Base-by-base conservation (phyloP, 805 yeast species). In the Ogataea nonfermentans region DNA sequence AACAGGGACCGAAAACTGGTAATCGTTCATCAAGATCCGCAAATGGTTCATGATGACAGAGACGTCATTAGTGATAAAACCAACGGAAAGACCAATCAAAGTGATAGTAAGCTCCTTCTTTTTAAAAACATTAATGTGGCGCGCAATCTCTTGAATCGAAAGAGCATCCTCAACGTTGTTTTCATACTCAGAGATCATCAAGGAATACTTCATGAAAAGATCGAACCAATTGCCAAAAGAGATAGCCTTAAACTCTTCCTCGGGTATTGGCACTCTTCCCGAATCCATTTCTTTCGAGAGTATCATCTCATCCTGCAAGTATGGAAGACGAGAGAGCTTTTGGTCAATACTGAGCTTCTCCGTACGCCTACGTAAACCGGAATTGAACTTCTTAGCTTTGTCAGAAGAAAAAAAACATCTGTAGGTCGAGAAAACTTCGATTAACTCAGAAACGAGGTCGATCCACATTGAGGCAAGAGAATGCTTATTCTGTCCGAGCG, bases 161-260 rank as follows among this genome's bases (percentile, higher is more conserved):
- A 74, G 62, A 6, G 95, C 91, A 51, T 79, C 81, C 16, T 78
- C 79, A 2, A 70, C 66, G 33, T 56, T 56, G 2, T 70, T 67
- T 42, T 78, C 84, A 53, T 70, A 74, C 44, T 72, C 73, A 0
- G 88, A 80, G 35, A 84, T 71, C 16, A 80, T 71, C 24, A 91
- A 59, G 0, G 95, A 81, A 51, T 84, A 79, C 53, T 82, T 84
- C 76, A 89, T 81, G 53, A 89, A 86, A 6, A 91, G 66, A 46
- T 76, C 79, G 59, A 88, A 88, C 99, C 99, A 93, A 25, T 74
- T 74, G 26, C 83, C 84, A 58, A 85, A 85, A 3, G 71, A 65
- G 14, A 89, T 63, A 0, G 96, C 96, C 41, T 95, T 70, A 54
- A 84, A 85, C 51, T 75, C 81, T 1, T 69, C 67, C 9, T 72